A percentile compares a stretch with the other conserved stretches of the same genome.
phyloP scores from a whole-genome alignment of 2,329 filamentous ascomycete genomes.

The Ramularia collo-cygni region DNA sequence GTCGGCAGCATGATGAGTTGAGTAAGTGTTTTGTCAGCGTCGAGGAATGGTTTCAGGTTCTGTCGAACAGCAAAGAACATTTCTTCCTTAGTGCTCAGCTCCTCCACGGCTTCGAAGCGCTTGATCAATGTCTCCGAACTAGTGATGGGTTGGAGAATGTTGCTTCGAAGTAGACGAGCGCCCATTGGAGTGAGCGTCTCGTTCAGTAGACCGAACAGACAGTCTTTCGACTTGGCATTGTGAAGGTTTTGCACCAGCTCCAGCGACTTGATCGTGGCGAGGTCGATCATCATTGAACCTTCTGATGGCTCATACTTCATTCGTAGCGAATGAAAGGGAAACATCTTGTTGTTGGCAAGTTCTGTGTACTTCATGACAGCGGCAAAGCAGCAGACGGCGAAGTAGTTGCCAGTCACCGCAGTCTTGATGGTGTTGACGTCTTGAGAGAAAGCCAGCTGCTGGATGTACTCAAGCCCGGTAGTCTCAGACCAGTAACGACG shows the following conservation, averaged over 20 bases:
- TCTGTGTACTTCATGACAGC: constrained; percentile 85
- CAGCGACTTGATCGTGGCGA: constrained; percentile 76
- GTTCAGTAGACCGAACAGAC: constrained; percentile 78
- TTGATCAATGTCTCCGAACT: constrained; percentile 58
- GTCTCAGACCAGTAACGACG: constrained; percentile 79
- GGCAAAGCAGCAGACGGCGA: constrained; percentile 75
- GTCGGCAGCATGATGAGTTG: constrained; percentile 73
- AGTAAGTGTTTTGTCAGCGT: constrained; percentile 74
- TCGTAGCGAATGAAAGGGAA: constrained; percentile 71
- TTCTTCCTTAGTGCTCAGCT: constrained; percentile 73
- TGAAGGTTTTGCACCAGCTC: constrained; percentile 87
- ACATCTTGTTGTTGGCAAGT: constrained; percentile 58
- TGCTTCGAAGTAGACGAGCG: constrained; percentile 70
- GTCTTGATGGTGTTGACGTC: constrained; percentile 77
- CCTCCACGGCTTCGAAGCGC: constrained; percentile 76
- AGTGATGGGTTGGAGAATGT: constrained; percentile 82
- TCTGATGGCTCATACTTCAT: constrained; percentile 84
- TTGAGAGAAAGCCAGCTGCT: constrained; percentile 69
- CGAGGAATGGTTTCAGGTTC: constrained; percentile 68
- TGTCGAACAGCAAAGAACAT: constrained; percentile 73
- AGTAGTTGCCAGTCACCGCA: constrained; percentile 74
- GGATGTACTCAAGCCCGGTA: constrained; percentile 68
- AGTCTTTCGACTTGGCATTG: constrained; percentile 69
- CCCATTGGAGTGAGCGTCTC: constrained; percentile 86
- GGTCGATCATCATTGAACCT: constrained; percentile 92